A percentile compares a stretch with the other conserved stretches of the same genome.
Evolutionary conservation across 2,329 filamentous ascomycete genomes (phyloP).

Genomic region (Neophaeococcomyces mojaviensis): DNA sequence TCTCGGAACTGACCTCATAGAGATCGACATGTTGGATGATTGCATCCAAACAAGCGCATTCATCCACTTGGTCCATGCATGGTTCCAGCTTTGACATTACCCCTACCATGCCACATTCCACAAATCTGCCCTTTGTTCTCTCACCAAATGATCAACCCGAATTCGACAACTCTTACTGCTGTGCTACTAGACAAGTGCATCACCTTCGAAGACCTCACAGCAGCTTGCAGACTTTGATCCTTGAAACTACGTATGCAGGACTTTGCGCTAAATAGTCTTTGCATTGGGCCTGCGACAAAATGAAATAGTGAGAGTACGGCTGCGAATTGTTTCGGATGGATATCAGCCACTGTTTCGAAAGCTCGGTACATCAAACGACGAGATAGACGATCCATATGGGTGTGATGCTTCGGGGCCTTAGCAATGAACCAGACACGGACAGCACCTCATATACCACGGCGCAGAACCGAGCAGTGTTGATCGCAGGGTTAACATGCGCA

Average conservation of each 20-base stretch:
- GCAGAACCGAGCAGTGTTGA: slow-evolving; percentile 30
- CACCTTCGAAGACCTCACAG: too few relatives aligned
- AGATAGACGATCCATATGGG: neutral
- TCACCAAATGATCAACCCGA: too few relatives aligned
- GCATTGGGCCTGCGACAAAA: too few relatives aligned
- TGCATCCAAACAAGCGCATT: neutral
- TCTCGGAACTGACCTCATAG: too few relatives aligned
- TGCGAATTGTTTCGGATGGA: neutral
- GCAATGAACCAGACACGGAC: neutral
- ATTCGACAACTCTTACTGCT: too few relatives aligned
- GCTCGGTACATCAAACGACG: neutral
- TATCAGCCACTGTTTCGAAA: neutral
- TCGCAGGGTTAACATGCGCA: slow-evolving; percentile 38
- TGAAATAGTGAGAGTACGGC: too few relatives aligned
- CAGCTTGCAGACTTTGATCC: too few relatives aligned
- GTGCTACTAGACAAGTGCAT: too few relatives aligned
- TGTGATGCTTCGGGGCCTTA: neutral
- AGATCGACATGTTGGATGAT: too few relatives aligned
- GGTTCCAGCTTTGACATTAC: neutral
- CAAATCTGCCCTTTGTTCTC: neutral
- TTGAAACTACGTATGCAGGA: too few relatives aligned
- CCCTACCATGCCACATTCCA: too few relatives aligned
- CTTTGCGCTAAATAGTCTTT: too few relatives aligned
- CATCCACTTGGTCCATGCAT: neutral
- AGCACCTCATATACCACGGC: neutral